Conservation (phyloP, 2,329 filamentous ascomycete genomes). For the Claviceps purpurea region DNA sequence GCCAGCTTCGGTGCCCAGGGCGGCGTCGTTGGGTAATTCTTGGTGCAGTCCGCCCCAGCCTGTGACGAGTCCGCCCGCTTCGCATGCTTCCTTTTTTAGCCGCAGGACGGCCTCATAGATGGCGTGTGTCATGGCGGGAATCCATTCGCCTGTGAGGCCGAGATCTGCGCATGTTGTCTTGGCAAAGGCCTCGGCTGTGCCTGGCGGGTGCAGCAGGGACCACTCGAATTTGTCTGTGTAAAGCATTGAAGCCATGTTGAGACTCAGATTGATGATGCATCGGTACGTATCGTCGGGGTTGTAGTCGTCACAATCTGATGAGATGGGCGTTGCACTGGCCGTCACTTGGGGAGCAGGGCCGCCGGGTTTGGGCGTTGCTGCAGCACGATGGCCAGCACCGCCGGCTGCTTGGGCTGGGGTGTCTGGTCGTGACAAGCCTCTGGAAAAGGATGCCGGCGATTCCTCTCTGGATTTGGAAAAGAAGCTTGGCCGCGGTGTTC, state of each 20-base stretch:
- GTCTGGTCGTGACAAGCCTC: constrained; percentile 33
- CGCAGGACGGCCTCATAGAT: constrained; percentile 92
- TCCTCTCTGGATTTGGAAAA: constrained; percentile 24
- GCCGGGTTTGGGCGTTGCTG: constrained; percentile 31
- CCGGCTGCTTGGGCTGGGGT: constrained; percentile 42
- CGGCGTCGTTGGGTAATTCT: constrained; percentile 81
- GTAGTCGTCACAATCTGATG: constrained; percentile 52
- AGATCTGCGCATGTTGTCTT: constrained; percentile 87
- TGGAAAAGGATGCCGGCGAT: constrained; percentile 22
- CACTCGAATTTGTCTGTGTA: constrained; percentile 98
- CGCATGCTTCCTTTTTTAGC: constrained; percentile 91
- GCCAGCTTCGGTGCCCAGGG: constrained; percentile 68
- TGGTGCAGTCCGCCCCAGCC: constrained; percentile 45
- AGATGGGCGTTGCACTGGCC: constrained; percentile 53
- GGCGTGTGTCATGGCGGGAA: constrained; percentile 84
- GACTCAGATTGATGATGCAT: constrained; percentile 79
- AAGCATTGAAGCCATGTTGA: constrained; percentile 80
- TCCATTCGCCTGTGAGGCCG: constrained; percentile 82
- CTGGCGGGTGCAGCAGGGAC: constrained; percentile 84
- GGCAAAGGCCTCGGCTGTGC: constrained; percentile 84
- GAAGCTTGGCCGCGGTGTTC: constrained; percentile 18
- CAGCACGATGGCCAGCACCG: constrained; percentile 5
- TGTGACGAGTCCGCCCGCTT: constrained; percentile 74
- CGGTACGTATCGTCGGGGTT: constrained; percentile 93
- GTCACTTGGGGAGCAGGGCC: constrained; percentile 41